Percentiles rank a stretch among this genome's conserved stretches.
Evolutionary conservation across 2,329 filamentous ascomycete species (phyloP).

Genomic region (Zasmidium cellare): DNA sequence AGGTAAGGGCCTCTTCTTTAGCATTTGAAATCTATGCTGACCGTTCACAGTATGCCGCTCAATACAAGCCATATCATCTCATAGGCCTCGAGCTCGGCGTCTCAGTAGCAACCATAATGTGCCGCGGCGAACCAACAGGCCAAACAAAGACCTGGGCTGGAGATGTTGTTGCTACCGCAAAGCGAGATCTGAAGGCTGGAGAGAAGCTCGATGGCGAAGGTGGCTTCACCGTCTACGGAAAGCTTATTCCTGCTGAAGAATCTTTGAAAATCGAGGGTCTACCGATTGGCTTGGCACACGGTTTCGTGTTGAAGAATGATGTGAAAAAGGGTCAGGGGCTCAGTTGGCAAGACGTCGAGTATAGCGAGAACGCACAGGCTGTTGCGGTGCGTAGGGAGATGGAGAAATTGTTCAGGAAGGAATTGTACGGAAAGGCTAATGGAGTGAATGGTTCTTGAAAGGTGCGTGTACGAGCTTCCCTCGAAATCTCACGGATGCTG

Average conservation of each 20-base stretch:
- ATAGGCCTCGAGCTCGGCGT: conserved; percentile 50
- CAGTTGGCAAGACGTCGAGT: conserved; percentile 50
- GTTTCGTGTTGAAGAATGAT: conserved; percentile 42
- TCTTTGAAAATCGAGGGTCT: conserved; percentile 45
- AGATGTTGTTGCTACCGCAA: conserved; percentile 50
- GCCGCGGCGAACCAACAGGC: conserved; percentile 47
- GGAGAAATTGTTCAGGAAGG: conserved; percentile 40
- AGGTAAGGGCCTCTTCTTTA: conserved; percentile 3
- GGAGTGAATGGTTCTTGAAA: conserved; percentile 1
- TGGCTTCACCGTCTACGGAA: conserved; percentile 49
- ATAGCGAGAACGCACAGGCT: conserved; percentile 40
- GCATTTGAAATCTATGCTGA: neutral
- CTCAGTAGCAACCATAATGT: conserved; percentile 47
- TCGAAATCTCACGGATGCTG: too few relatives aligned
- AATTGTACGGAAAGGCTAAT: conserved; percentile 18
- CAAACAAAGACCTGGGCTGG: conserved; percentile 46
- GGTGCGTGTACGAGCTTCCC: too few relatives aligned
- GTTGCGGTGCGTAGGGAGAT: conserved; percentile 46
- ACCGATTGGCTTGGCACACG: conserved; percentile 47
- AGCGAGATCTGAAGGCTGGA: conserved; percentile 45
- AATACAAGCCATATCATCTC: conserved; percentile 51
- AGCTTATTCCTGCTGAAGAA: conserved; percentile 42
- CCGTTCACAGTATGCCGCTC: conserved; percentile 39
- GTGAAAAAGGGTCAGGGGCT: conserved; percentile 45
- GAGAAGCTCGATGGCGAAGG: conserved; percentile 50